Base-by-base conservation (phyloP, 352 stramenopile species). In the Pythium apleroticum region DNA sequence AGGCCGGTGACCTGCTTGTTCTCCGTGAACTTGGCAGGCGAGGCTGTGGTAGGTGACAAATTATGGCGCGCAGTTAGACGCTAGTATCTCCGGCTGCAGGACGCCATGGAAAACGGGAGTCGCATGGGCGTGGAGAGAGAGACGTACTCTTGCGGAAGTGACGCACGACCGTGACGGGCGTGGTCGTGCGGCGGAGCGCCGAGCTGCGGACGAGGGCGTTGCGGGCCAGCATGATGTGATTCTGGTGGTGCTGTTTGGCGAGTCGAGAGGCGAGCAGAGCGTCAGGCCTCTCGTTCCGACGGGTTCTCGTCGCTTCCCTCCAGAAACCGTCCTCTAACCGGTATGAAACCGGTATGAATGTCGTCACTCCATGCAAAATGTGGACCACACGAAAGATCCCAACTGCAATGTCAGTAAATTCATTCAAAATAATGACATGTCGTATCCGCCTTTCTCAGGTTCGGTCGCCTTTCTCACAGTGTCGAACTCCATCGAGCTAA, bases 111-210 rank as follows among this genome's bases (percentile, higher is more conserved):
- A 9, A 4, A 50, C 11, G 43, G 19, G 17, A 45, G 27, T 33
- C n/a, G 30, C 19, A 31, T 28, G 17, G 14, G 46, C 27, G 30
- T 10, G 17, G 15, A 59, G 60, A 24, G 46, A 0, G 22, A 5
- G 1, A 80, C 74, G 63, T 74, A 93, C 85, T 86, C 67, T 90
- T 78, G 68, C 85, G 83, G 69, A 93, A 91, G 72, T 87, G 77
- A 49, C 85, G 85, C 52, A 89, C 81, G 48, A 68, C 59, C 30
- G 76, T 53, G 65, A 71, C 48, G 25, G 73, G 53, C 45, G 66
- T 64, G 24, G 68, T 60, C 31, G 60, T 65, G 46, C 71, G 74
- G 37, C 60, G 60, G 19, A 63, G 53, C 59, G 41, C 49, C 27
- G 59, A 27, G 60, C 52, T 58, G 57, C 59, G 65, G 46, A 63